phyloP scores from a whole-genome alignment of 2,329 filamentous ascomycete genomes.

The Trichoderma sp. region DNA sequence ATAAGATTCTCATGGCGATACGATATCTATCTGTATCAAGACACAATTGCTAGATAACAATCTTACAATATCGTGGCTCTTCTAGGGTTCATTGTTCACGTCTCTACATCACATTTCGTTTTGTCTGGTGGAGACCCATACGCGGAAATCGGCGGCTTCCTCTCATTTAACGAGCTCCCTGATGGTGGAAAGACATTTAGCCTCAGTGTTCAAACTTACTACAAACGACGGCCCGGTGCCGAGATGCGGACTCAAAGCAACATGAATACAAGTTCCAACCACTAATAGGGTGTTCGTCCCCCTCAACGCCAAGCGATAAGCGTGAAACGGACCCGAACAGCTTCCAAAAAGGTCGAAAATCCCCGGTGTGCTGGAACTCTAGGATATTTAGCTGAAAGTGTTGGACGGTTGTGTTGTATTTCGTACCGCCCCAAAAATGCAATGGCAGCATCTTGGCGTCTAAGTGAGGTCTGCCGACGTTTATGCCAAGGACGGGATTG shows the following conservation, averaged over 20 bases:
- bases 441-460: background rate
- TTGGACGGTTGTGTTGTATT: background rate
- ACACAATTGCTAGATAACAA: background rate
- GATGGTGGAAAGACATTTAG: background rate
- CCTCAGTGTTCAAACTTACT: background rate
- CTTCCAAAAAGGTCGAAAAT: conserved; percentile 6
- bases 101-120: background rate
- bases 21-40: background rate
- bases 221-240: background rate
- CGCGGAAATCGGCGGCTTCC: background rate
- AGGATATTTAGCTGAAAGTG: background rate
- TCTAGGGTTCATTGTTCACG: background rate
- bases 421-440: background rate
- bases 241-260: background rate
- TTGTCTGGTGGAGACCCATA: background rate
- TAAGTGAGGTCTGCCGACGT: background rate
- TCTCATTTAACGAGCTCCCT: background rate
- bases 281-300: background rate
- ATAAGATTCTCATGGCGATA: background rate
- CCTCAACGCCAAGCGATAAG: conserved; percentile 16
- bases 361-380: background rate
- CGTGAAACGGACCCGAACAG: background rate
- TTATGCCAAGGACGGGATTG: background rate
- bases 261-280: background rate
- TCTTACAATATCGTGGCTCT: background rate